Evolutionary conservation across 1,284 basidiomycete species (phyloP), one percentile per base, ranked within the genome.

Genomic region (Sutorius eximius): DNA sequence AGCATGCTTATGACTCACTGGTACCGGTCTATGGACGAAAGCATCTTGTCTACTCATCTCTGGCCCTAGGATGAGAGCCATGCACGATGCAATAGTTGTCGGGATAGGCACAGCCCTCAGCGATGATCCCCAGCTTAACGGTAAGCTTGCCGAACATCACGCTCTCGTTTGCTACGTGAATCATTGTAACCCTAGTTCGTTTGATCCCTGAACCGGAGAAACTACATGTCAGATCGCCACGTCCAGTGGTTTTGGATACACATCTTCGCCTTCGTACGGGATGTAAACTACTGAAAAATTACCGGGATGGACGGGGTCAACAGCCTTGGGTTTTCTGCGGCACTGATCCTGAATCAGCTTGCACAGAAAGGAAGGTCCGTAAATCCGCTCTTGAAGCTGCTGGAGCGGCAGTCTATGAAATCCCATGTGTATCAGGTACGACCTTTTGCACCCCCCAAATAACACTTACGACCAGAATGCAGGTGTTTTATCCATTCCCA

Each of bases 1-100:
- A 95, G 91, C 70, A 91, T 96, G 89, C 65, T 85, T 44, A 94
- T 99, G 91, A 98, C 96, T 13, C 96, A 98, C 71, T 90, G 89
- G 93, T 94, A 76, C 44, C 30, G n/a, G 1, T 49, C 37, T 38
- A 45, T 37, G 47, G 22, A 37, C 18, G 20, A 46, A 36, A 18
- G 4, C 43, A 45, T 32, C 5, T 45, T 20, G n/a, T 22, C 36
- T 33, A 44, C 49, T 58, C 32, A 63, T 44, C 38, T 52, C 36
- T 42, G 18, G 49, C 44, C 29, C 52, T 44, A 93, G 90, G 86
- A 83, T 94, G 81, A 79, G 93, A 59, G 81, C 89, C 0, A 83
- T 94, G 80, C 95, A 98, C 72, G 92, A 97, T 67, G 93, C 84
- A 10, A 98, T 99, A 58, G 75, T 99, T 30, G 81, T 99, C 42